Evolutionary conservation across 2,329 filamentous ascomycete genomes (phyloP), one percentile per base, ranked within the genome.

Genomic region (Xenoacremonium recifei): DNA sequence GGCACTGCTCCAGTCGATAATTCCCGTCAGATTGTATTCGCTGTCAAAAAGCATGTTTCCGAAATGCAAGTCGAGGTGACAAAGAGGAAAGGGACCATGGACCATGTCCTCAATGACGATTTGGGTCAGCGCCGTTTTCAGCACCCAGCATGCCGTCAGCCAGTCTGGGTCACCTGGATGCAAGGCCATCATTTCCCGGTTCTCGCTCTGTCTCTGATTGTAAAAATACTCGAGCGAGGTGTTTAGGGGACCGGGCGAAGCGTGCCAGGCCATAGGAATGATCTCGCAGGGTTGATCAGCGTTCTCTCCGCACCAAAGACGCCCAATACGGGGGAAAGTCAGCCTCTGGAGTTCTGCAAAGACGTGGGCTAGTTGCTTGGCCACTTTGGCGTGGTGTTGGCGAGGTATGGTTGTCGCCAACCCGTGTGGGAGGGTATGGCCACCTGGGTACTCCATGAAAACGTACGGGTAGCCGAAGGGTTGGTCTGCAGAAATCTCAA

Each of bases 41-140:
- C 62, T 45, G 45, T 70, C 67, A 21, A 70, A 69, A 5, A 69
- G 61, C 45, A 71, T 52, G 32, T 71, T 70, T 29, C 64, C 63
- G 45, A 53, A 62, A 51, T 66, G 65, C 4, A 67, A 48, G 15
- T 59, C 59, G 4, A 61, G 43, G 36, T 62, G 58, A 44, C 64
- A 65, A 1, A 68, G 48, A n/a, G 62, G 61, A 51, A 65, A 69
- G 12, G 64, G 64, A 32, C 65, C 61, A 38, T 50, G 47, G 16
- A 63, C 43, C 37, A 55, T 48, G 25, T 58, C 54, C 37, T 62
- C 57, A 31, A 62, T 44, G 19, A 61, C 42, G 7, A 60, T 59
- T 5, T 63, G 53, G 13, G 57, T 21, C 11, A 63, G 42, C 29
- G 56, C 43, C 11, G 39, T 49, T 44, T 63, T 64, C 20, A 62